These are phyloP conservation scores for Prorocentrum cordatum DNA, from an alignment of 169 alveolate species.

Conservation along the genomic window DNA sequence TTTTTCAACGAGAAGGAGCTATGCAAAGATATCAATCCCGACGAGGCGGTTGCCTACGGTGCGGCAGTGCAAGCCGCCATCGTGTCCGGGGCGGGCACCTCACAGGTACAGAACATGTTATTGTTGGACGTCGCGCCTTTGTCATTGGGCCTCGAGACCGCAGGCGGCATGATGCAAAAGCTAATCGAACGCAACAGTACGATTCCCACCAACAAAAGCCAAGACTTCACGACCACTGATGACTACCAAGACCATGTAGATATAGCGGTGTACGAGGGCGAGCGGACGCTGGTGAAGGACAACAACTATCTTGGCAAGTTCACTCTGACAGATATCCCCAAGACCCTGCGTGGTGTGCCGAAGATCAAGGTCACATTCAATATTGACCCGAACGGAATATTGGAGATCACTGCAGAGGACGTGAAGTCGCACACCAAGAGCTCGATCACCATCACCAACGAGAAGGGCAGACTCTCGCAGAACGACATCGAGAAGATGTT, in stretches of 20 bases:
- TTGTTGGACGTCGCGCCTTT: constrained; percentile 94
- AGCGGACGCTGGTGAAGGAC: constrained; percentile 94
- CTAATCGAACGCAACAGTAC: constrained; percentile 92
- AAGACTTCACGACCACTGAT: constrained; percentile 92
- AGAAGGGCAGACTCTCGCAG: constrained; percentile 92
- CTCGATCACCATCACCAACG: constrained; percentile 90
- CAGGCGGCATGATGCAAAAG: constrained; percentile 93
- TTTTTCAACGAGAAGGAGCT: constrained; percentile 89
- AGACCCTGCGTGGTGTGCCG: constrained; percentile 55
- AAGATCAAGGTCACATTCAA: constrained; percentile 88
- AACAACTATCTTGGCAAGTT: constrained; percentile 93
- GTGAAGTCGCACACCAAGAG: constrained; percentile 89
- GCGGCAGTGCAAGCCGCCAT: constrained; percentile 94
- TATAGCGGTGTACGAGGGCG: constrained; percentile 95
- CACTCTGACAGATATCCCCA: constrained; percentile 85
- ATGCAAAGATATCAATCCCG: constrained; percentile 94
- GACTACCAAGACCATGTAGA: constrained; percentile 81
- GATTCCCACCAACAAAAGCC: constrained; percentile 94
- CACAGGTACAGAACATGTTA: constrained; percentile 75
- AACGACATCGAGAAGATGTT: constrained; percentile 91
- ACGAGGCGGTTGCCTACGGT: constrained; percentile 95
- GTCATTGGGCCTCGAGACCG: constrained; percentile 93
- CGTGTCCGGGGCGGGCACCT: constrained; percentile 71
- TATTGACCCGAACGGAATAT: constrained; percentile 93
- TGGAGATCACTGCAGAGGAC: constrained; percentile 92